Conservation (phyloP, 2,329 filamentous ascomycete species). For the Incumbomyces delicatus region DNA sequence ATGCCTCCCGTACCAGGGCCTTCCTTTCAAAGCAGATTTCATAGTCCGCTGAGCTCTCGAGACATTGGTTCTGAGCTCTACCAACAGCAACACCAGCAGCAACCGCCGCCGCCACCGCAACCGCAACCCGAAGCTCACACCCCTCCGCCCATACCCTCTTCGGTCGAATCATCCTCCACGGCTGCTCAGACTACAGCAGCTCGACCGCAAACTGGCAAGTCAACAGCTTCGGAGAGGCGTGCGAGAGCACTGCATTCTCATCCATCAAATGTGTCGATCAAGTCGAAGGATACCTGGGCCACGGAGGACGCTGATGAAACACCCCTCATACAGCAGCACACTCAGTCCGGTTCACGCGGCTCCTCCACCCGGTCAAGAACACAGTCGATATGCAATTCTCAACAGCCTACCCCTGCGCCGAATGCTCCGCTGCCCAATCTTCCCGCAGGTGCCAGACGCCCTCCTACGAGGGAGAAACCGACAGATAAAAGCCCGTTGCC, state of each 20-base stretch:
- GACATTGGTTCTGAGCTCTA: background rate
- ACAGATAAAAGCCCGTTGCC: background rate
- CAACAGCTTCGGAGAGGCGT: slow-evolving; percentile 17
- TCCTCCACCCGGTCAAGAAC: background rate
- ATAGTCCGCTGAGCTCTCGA: background rate
- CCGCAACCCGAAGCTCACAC: background rate
- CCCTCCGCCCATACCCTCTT: slow-evolving; percentile 1
- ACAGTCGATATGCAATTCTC: slow-evolving; percentile 4
- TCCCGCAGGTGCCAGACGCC: background rate
- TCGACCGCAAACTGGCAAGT: slow-evolving; percentile 13
- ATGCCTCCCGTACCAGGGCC: background rate
- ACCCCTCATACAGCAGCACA: background rate
- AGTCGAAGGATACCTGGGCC: background rate
- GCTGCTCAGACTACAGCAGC: slow-evolving; percentile 6
- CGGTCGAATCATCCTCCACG: slow-evolving; percentile 8
- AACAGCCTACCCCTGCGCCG: slow-evolving; percentile 3
- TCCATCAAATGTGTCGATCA: slow-evolving; percentile 14
- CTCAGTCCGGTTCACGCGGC: background rate
- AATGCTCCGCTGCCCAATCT: slow-evolving; percentile 1
- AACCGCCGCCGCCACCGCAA: background rate
- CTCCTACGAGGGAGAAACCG: background rate
- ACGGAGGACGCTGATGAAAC: background rate
- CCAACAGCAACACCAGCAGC: background rate
- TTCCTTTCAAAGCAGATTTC: background rate
- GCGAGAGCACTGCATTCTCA: slow-evolving; percentile 18